These are phyloP conservation scores for Colletotrichum tamarilloi DNA, from an alignment of 2,329 filamentous ascomycete species.

Conservation along the genomic window DNA sequence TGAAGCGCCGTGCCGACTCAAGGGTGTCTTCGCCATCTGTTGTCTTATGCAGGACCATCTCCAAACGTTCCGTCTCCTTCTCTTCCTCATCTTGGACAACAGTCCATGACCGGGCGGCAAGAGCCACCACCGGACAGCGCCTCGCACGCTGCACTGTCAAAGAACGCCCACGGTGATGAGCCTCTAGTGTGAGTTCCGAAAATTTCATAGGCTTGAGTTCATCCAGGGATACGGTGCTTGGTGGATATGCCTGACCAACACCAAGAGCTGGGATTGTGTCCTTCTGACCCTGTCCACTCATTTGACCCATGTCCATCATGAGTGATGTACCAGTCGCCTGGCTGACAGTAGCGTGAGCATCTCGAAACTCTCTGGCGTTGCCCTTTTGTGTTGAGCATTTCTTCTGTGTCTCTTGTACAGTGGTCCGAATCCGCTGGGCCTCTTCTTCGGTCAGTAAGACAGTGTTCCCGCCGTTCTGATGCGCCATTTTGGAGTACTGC, in stretches of 20 bases:
- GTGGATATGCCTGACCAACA: slow-evolving; percentile 42
- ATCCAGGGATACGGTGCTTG: slow-evolving; percentile 36
- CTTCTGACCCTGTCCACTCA: slow-evolving; percentile 36
- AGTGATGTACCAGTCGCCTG: slow-evolving; percentile 39
- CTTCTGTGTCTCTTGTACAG: slow-evolving; percentile 37
- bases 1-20: slow-evolving; percentile 46
- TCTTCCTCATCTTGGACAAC: slow-evolving; percentile 43
- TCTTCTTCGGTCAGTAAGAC: slow-evolving; percentile 47
- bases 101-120: slow-evolving; percentile 43
- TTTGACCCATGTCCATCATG: slow-evolving; percentile 46
- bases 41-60: slow-evolving; percentile 48
- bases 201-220: slow-evolving; percentile 42
- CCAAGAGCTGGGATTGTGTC: slow-evolving; percentile 44
- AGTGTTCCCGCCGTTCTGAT: slow-evolving; percentile 38
- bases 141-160: slow-evolving; percentile 41
- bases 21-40: slow-evolving; percentile 46
- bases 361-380: slow-evolving; percentile 11
- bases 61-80: slow-evolving; percentile 43
- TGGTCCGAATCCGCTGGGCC: slow-evolving; percentile 42
- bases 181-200: slow-evolving; percentile 42
- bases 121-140: slow-evolving; percentile 40
- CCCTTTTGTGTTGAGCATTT: slow-evolving; percentile 39
- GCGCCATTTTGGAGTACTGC: not conserved
- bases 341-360: slow-evolving; percentile 26
- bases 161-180: slow-evolving; percentile 42